A percentile compares a stretch with the other conserved stretches of the same genome.
phyloP scores from a whole-genome alignment of 345 rosid species.

The Heritiera fomes region DNA sequence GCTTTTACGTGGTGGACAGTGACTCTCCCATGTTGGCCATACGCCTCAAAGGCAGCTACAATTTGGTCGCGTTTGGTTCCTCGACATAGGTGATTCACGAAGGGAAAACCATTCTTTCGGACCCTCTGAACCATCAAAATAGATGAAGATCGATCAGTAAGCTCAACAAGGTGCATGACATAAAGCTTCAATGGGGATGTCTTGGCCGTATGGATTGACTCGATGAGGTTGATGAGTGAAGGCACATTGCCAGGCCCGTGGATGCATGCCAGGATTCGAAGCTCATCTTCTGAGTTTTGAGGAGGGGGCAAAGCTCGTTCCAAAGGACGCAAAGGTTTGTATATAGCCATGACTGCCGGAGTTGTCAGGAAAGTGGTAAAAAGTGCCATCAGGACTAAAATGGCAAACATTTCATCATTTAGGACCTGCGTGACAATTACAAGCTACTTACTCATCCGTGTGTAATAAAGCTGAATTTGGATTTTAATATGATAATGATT shows the following conservation, averaged over 20 bases:
- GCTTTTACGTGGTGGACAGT: constrained; percentile 29
- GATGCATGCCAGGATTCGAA: constrained; percentile 37
- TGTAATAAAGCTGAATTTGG: no score
- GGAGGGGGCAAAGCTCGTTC: neutral
- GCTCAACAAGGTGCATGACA: constrained; percentile 40
- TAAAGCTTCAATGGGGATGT: constrained; percentile 27
- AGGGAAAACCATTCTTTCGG: constrained; percentile 35
- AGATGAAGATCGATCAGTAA: constrained; percentile 37
- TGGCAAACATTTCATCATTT: no score
- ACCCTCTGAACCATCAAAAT: constrained; percentile 41
- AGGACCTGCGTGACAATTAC: neutral
- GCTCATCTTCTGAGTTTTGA: constrained; percentile 10
- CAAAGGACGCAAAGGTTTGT: constrained; percentile 27
- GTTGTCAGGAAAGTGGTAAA: no score
- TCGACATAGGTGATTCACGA: constrained; percentile 18
- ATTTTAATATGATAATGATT: no score
- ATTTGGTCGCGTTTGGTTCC: constrained; percentile 19
- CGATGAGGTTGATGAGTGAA: constrained; percentile 32
- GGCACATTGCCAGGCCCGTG: constrained; percentile 32
- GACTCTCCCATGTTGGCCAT: constrained; percentile 16
- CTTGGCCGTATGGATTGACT: constrained; percentile 21
- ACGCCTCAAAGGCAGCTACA: constrained; percentile 25
- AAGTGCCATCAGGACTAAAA: no score
- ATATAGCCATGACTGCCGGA: constrained; percentile 19
- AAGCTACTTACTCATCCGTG: neutral